A percentile compares a stretch with the other conserved stretches of the same genome.
These are phyloP conservation scores for Ambrosia artemisiifolia DNA, from an alignment of 129 eudicot genomes.

Conservation along the genomic window DNA sequence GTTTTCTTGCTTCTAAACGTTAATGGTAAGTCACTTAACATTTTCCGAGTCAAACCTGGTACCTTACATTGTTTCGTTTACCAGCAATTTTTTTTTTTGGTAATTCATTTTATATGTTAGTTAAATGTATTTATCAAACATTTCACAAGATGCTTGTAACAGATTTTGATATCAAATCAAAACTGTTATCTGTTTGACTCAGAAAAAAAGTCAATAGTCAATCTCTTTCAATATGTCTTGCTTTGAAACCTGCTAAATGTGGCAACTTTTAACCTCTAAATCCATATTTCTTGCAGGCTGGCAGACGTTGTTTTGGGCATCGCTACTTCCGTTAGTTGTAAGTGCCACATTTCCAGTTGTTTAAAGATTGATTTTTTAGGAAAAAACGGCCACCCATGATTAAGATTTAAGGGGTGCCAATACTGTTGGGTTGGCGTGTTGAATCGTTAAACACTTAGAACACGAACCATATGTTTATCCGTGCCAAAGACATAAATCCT, in stretches of 20 bases:
- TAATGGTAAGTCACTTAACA: constrained; percentile 35
- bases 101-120: not conserved
- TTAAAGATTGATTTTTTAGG: not conserved
- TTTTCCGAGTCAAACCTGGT: not conserved
- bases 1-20: constrained; percentile 88
- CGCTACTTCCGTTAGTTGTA: constrained; percentile 70
- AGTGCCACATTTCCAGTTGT: constrained; percentile 24
- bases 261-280: not conserved
- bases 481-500: too few relatives aligned
- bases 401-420: too few relatives aligned
- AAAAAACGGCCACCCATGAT: not conserved
- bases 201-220: constrained; percentile 2
- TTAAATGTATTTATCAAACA: not conserved
- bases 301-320: constrained; percentile 85
- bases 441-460: too few relatives aligned
- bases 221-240: not conserved
- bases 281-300: constrained; percentile 51
- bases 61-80: too few relatives aligned
- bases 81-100: not conserved
- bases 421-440: too few relatives aligned
- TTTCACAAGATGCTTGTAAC: not conserved
- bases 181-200: not conserved
- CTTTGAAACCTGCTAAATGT: not conserved
- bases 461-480: too few relatives aligned
- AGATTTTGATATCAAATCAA: not conserved